Evolutionary conservation across 2,329 filamentous ascomycete genomes (phyloP).

Genomic region (Blastomyces parvus): DNA sequence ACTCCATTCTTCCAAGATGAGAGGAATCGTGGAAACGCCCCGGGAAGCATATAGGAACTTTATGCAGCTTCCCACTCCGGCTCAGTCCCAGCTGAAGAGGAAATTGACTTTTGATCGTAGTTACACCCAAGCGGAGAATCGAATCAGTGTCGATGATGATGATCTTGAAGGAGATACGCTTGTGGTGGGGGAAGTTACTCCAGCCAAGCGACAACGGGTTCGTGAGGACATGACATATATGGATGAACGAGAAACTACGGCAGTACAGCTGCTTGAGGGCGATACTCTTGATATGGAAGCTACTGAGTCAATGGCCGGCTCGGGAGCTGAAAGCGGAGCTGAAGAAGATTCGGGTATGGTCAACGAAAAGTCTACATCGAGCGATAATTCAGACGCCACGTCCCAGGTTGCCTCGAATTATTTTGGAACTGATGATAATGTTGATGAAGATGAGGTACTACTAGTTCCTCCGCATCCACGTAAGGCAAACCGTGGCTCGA

Average conservation of each 20-base stretch:
- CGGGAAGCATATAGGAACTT: background rate
- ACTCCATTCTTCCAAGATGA: background rate
- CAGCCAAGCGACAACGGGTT: slow-evolving; percentile 9
- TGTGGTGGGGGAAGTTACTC: slow-evolving; percentile 2
- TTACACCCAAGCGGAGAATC: background rate
- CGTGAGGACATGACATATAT: background rate
- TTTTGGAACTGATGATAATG: background rate
- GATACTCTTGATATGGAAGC: background rate
- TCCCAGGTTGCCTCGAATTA: background rate
- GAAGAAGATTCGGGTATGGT: background rate
- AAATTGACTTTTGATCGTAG: slow-evolving; percentile 5
- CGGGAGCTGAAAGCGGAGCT: background rate
- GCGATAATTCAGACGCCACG: background rate
- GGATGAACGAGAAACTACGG: background rate
- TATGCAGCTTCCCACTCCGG: slow-evolving; percentile 1
- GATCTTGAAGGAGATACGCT: slow-evolving; percentile 9
- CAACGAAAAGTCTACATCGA: background rate
- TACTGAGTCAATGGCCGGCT: background rate
- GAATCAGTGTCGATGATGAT: background rate
- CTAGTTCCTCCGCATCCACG: background rate
- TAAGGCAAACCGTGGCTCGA: background rate
- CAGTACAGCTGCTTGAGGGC: background rate
- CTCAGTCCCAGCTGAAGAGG: slow-evolving; percentile 2
- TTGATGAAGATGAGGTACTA: slow-evolving; percentile 7
- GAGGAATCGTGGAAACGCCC: background rate